Conservation (phyloP, 805 yeast species). For the Nakazawaea wyomingensis region DNA sequence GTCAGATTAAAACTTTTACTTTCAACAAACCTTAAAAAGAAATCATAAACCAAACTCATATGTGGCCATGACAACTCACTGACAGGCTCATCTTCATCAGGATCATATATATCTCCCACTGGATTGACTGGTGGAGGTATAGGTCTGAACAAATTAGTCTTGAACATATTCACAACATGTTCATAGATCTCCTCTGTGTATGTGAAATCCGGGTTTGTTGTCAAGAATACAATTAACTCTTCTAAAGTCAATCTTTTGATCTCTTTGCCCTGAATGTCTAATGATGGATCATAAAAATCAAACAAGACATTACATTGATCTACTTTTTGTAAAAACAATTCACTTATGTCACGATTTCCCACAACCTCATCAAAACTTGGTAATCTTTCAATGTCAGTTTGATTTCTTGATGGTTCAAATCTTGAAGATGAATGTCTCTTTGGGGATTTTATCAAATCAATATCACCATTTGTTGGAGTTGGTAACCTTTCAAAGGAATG, state of each 20-base stretch:
- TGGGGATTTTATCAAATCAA: constrained; percentile 80
- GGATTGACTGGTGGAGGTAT: constrained; percentile 99
- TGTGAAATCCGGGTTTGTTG: constrained; percentile 68
- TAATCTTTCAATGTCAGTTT: constrained; percentile 63
- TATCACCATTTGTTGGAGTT: constrained; percentile 59
- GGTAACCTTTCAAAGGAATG: constrained; percentile 54
- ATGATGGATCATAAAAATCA: constrained; percentile 90
- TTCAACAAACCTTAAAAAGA: constrained; percentile 87
- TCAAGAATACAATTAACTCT: constrained; percentile 82
- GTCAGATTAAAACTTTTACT: constrained; percentile 93
- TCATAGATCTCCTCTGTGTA: constrained; percentile 89
- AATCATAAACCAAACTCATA: constrained; percentile 95
- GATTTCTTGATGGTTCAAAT: constrained; percentile 70
- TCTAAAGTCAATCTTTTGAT: constrained; percentile 81
- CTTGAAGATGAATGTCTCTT: constrained; percentile 90
- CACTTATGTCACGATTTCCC: constrained; percentile 71
- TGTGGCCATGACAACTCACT: constrained; percentile 98
- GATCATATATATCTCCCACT: constrained; percentile 91
- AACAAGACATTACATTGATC: constrained; percentile 94
- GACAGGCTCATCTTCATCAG: constrained; percentile 98
- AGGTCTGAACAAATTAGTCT: constrained; percentile 84
- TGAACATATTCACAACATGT: constrained; percentile 86
- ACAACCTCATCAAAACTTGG: constrained; percentile 85
- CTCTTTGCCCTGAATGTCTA: constrained; percentile 89
- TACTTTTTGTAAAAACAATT: constrained; percentile 77